These are phyloP conservation scores for Aspergillus sp. DNA, from an alignment of 2,329 filamentous ascomycete genomes.

Conservation along the genomic window DNA sequence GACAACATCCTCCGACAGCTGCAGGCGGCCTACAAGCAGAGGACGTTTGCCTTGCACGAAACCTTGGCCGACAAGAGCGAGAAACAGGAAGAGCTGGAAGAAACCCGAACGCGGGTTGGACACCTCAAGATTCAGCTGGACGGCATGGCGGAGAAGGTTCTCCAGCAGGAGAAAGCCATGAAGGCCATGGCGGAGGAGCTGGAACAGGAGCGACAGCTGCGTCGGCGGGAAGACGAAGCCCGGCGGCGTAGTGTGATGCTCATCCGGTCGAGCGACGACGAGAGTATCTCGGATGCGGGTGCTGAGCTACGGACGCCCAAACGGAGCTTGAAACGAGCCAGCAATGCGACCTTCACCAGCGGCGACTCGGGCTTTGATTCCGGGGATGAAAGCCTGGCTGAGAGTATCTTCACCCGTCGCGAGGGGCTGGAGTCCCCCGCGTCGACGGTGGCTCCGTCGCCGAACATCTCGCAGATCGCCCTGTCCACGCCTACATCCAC, in stretches of 20 bases:
- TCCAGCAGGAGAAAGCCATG: slow-evolving; percentile 58
- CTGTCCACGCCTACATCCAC: slow-evolving; percentile 32
- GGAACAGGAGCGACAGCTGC: slow-evolving; percentile 42
- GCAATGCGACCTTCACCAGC: slow-evolving; percentile 43
- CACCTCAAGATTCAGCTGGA: slow-evolving; percentile 62
- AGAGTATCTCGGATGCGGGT: slow-evolving; percentile 31
- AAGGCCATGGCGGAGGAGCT: slow-evolving; percentile 50
- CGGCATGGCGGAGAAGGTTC: slow-evolving; percentile 56
- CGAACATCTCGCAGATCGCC: slow-evolving; percentile 35
- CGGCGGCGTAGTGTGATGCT: slow-evolving; percentile 34
- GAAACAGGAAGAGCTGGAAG: slow-evolving; percentile 61
- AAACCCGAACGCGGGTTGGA: slow-evolving; percentile 56
- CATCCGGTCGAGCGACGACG: slow-evolving; percentile 30
- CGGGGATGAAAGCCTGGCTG: slow-evolving; percentile 53
- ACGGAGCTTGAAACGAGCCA: slow-evolving; percentile 37
- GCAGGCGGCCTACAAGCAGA: slow-evolving; percentile 57
- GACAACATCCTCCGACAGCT: slow-evolving; percentile 54
- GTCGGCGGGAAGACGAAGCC: slow-evolving; percentile 40
- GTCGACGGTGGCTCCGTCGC: slow-evolving; percentile 38
- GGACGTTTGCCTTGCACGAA: slow-evolving; percentile 50
- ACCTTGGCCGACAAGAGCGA: slow-evolving; percentile 55
- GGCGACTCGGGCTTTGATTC: slow-evolving; percentile 60
- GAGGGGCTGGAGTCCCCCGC: slow-evolving; percentile 33
- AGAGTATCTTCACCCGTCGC: slow-evolving; percentile 47
- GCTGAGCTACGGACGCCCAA: slow-evolving; percentile 34